Evolutionary conservation across 2,329 filamentous ascomycete species (phyloP).

Genomic region (Aspergillus melleus): DNA sequence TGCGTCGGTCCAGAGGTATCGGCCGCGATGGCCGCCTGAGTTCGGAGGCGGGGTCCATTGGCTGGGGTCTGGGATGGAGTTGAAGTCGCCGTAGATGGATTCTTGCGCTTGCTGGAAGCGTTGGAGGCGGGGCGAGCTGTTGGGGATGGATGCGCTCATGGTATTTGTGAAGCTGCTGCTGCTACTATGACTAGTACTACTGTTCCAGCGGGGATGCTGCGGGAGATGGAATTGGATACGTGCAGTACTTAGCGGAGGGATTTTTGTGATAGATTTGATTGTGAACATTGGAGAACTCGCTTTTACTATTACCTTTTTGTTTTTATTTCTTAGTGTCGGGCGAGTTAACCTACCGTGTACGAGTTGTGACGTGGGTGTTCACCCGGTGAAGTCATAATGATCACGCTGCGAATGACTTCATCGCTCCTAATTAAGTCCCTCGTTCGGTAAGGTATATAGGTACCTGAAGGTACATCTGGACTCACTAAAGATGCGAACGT

Average conservation of each 20-base stretch:
- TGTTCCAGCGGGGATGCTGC: no score
- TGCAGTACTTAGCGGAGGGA: not conserved
- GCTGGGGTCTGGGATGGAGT: constrained; percentile 28
- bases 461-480: no score
- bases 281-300: not conserved
- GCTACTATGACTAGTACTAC: not conserved
- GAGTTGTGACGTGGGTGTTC: not conserved
- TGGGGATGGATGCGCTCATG: constrained; percentile 10
- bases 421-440: not conserved
- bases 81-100: constrained; percentile 42
- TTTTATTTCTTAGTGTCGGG: no score
- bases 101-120: constrained; percentile 40
- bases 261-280: not conserved
- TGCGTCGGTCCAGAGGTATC: constrained; percentile 63
- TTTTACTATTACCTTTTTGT: no score
- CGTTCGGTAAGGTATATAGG: not conserved
- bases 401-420: constrained; percentile 22
- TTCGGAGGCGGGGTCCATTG: constrained; percentile 52
- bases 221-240: not conserved
- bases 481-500: no score
- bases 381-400: constrained; percentile 35
- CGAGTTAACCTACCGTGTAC: no score
- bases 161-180: not conserved
- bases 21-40: constrained; percentile 57
- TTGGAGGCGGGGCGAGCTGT: constrained; percentile 24